phyloP scores from a whole-genome alignment of 2,329 filamentous ascomycete species.

The Colletotrichum simmondsii region DNA sequence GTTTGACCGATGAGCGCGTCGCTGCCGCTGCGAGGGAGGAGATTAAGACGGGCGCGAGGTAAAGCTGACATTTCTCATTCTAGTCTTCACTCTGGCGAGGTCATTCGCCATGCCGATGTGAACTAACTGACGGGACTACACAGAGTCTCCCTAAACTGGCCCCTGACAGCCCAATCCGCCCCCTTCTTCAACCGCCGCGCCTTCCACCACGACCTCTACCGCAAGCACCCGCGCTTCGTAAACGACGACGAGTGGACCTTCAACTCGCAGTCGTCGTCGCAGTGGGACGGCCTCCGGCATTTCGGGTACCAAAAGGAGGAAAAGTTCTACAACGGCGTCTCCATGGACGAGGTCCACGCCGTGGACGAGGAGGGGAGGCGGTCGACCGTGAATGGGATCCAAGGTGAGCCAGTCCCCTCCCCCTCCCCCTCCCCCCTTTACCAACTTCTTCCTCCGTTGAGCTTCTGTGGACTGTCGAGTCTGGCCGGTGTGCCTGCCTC shows the following conservation, averaged over 20 bases:
- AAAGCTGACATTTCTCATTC: constrained; percentile 12
- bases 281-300: constrained; percentile 53
- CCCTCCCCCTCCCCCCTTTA: too few relatives aligned
- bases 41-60: constrained; percentile 65
- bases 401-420: neutral
- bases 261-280: constrained; percentile 51
- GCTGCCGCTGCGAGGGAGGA: constrained; percentile 59
- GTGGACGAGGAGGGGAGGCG: constrained; percentile 34
- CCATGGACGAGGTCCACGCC: constrained; percentile 61
- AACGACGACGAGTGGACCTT: constrained; percentile 47
- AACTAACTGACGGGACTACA: neutral
- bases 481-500: too few relatives aligned
- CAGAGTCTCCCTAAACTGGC: constrained; percentile 48
- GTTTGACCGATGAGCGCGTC: constrained; percentile 66
- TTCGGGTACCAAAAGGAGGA: constrained; percentile 50
- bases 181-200: constrained; percentile 46
- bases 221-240: constrained; percentile 41
- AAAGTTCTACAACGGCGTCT: constrained; percentile 44
- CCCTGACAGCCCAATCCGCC: constrained; percentile 42
- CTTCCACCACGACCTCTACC: constrained; percentile 43
- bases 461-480: too few relatives aligned
- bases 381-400: constrained; percentile 37
- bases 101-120: too few relatives aligned
- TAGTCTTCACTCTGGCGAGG: too few relatives aligned
- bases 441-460: too few relatives aligned